Percentiles rank a stretch among this genome's conserved stretches.
These are phyloP conservation scores for Coniella vitis DNA, from an alignment of 2,329 filamentous ascomycete species.

Conservation along the genomic window DNA sequence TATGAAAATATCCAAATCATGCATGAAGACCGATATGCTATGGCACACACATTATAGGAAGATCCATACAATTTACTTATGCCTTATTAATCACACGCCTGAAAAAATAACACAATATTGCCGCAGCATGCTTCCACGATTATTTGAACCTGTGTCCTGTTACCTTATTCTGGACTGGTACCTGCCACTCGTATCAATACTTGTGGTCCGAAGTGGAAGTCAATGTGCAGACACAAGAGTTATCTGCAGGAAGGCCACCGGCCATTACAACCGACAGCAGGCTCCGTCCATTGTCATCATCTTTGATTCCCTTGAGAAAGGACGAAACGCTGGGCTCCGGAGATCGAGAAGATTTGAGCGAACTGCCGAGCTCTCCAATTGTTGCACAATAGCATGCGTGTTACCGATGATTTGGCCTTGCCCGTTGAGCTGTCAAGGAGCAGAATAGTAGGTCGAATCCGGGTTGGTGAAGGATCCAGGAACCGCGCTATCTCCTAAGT, in stretches of 20 bases:
- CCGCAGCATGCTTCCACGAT: no score
- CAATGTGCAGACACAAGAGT: constrained; percentile 33
- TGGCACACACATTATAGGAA: no score
- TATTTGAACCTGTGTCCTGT: no score
- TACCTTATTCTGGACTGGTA: no score
- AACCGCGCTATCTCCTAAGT: no score
- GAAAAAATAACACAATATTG: no score
- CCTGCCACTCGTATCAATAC: no score
- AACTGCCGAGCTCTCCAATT: constrained; percentile 44
- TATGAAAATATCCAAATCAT: no score
- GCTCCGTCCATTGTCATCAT: constrained; percentile 26
- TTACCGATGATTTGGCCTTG: constrained; percentile 49
- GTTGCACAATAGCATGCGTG: constrained; percentile 55
- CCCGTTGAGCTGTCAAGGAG: constrained; percentile 46
- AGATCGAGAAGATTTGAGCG: constrained; percentile 42
- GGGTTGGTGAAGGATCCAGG: constrained; percentile 56
- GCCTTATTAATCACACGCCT: no score
- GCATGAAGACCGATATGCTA: no score
- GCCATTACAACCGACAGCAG: constrained; percentile 25
- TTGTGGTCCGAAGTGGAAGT: constrained; percentile 31
- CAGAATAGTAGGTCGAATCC: constrained; percentile 49
- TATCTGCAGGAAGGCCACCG: constrained; percentile 30
- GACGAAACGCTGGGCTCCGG: constrained; percentile 43
- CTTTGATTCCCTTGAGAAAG: constrained; percentile 31
- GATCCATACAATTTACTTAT: no score